Evolutionary conservation across 2,329 filamentous ascomycete genomes (phyloP), one percentile per base, ranked within the genome.

Genomic region (Tolypocladium nubicola): DNA sequence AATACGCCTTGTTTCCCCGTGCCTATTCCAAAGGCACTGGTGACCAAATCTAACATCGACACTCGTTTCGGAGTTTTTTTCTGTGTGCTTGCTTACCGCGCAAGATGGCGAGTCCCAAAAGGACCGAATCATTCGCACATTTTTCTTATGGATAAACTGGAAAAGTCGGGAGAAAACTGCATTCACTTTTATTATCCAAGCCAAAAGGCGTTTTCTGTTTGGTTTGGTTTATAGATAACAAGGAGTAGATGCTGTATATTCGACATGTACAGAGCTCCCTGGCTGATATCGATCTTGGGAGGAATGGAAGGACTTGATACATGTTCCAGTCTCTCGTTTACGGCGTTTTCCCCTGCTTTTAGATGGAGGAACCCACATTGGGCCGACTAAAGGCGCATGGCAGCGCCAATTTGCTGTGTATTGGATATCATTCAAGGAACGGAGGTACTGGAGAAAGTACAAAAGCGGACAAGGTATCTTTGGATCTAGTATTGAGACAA

Each of bases 1-100:
- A 76, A 60, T 80, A 77, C 61, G 73, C 73, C 43, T 66, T 77
- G 16, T 79, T 78, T 60, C 76, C 77, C 21, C 69, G 70, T n/a
- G 60, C 64, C 53, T 65, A 67, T 39, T 60, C 66, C 47, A 72
- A 70, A 61, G 63, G 61, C 11, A 66, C 62, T 26, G 66, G 68
- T 30, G 68, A 71, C 55, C 66, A 67, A 16, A 70, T 74, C 50
- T 74, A 63, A 61, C 30, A 16, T 26, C 23, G 26, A 26, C 37
- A 5, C 16, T 38, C 37, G 19, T 16, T 30, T 53, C 40, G 11
- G n/a, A 39, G 19, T 52, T 21, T 8, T n/a, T 30, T 53, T 41
- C 3, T 19, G 33, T 30, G 26, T 3, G 19, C 14, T 30, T 47
- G 13, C 13, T 30, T 4, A 35, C n/a, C 10, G 47, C 19, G 19